phyloP scores from a whole-genome alignment of 106 monocot genomes.

The Platanthera zijinensis region DNA sequence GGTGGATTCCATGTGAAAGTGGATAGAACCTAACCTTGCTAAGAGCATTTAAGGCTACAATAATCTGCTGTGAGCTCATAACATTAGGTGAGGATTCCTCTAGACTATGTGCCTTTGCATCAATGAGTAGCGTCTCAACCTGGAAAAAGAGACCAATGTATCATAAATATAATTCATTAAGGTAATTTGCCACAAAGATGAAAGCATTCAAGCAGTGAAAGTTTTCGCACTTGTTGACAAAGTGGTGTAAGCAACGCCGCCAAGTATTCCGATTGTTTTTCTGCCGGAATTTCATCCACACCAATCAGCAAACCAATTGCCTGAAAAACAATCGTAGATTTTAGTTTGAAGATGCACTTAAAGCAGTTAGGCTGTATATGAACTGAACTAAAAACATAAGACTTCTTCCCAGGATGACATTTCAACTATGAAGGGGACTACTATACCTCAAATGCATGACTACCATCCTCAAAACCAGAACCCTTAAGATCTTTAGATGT shows the following conservation, averaged over 20 bases:
- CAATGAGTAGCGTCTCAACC: conserved; percentile 53
- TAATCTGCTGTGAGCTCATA: conserved; percentile 62
- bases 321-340: conserved; percentile 16
- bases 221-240: conserved; percentile 49
- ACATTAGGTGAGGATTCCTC: conserved; percentile 68
- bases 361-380: background rate
- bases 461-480: conserved; percentile 82
- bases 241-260: conserved; percentile 75
- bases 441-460: conserved; percentile 87
- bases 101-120: conserved; percentile 40
- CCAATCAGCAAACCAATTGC: conserved; percentile 94
- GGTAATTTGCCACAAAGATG: background rate
- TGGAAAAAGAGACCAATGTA: conserved; percentile 16
- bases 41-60: conserved; percentile 80
- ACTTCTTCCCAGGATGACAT: background rate
- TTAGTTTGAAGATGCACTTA: background rate
- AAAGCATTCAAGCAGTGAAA: background rate
- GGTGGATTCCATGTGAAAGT: background rate
- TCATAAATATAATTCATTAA: background rate
- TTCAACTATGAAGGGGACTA: conserved; percentile 1
- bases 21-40: conserved; percentile 66
- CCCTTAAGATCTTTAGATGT: conserved; percentile 45
- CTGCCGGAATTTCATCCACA: conserved; percentile 73
- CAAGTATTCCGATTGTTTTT: conserved; percentile 81
- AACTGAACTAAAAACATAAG: background rate